Evolutionary conservation across 331 rosid species (phyloP).

Genomic region (Malus hybrid): DNA sequence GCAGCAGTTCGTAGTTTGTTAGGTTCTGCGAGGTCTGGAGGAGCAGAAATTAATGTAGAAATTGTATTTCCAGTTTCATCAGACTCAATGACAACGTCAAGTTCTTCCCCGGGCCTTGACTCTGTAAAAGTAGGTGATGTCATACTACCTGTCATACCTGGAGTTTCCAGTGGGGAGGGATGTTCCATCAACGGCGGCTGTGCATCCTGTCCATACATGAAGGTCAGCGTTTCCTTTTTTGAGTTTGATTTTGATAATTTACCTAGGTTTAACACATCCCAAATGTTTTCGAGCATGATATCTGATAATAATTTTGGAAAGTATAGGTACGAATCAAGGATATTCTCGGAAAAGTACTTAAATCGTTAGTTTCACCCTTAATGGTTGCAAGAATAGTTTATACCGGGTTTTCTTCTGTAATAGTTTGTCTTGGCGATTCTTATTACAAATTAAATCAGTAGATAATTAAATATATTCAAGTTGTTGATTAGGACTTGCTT

Average conservation of each 20-base stretch:
- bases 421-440: neutral
- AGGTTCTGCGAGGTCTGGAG: conserved; percentile 34
- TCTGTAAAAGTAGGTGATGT: conserved; percentile 40
- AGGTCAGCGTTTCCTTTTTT: conserved; percentile 33
- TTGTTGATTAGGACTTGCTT: neutral
- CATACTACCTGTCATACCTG: conserved; percentile 67
- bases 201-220: conserved; percentile 99
- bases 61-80: conserved; percentile 94
- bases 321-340: neutral
- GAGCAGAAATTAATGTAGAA: conserved; percentile 63
- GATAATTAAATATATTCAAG: neutral
- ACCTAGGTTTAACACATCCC: neutral
- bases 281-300: neutral
- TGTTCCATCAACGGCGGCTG: conserved; percentile 96
- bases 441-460: neutral
- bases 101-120: conserved; percentile 27
- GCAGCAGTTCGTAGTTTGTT: conserved; percentile 69
- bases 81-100: conserved; percentile 70
- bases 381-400: neutral
- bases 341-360: neutral
- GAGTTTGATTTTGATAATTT: neutral
- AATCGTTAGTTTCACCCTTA: too few relatives aligned
- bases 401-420: neutral
- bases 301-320: neutral
- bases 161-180: conserved; percentile 86